Evolutionary conservation across 176 grass and related monocot species (phyloP).

Genomic region (Raddia distichophylla): DNA sequence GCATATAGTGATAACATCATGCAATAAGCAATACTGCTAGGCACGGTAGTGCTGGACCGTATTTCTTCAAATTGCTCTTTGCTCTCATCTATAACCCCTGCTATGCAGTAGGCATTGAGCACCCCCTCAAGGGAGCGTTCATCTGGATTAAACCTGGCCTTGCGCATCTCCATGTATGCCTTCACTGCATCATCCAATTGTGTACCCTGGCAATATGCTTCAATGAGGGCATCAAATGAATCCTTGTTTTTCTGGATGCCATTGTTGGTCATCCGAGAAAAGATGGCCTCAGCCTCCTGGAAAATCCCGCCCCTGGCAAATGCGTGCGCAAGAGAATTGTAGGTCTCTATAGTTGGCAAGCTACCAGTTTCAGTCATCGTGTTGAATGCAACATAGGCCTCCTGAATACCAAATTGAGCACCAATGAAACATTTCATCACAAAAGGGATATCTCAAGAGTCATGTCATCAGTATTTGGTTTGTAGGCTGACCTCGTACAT

Average conservation of each 20-base stretch:
- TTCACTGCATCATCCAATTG: slow-evolving; percentile 81
- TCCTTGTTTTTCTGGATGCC: slow-evolving; percentile 78
- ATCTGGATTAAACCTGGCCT: slow-evolving; percentile 80
- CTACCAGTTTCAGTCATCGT: slow-evolving; percentile 92
- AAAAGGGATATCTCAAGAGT: slow-evolving; percentile 14
- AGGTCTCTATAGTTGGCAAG: slow-evolving; percentile 72
- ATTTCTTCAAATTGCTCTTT: slow-evolving; percentile 97
- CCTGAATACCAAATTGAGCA: slow-evolving; percentile 51
- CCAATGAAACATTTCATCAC: slow-evolving; percentile 25
- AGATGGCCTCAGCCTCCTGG: slow-evolving; percentile 70
- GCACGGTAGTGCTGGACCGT: slow-evolving; percentile 47
- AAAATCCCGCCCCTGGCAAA: slow-evolving; percentile 88
- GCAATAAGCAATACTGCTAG: slow-evolving; percentile 80
- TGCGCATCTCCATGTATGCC: slow-evolving; percentile 89
- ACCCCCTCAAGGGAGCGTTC: slow-evolving; percentile 86
- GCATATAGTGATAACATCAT: slow-evolving; percentile 92
- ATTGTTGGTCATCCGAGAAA: slow-evolving; percentile 75
- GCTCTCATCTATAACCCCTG: slow-evolving; percentile 82
- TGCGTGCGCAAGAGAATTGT: slow-evolving; percentile 71
- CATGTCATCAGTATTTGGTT: slow-evolving; percentile 3
- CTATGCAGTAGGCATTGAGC: slow-evolving; percentile 85
- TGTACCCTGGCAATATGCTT: slow-evolving; percentile 82
- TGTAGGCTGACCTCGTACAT: slow-evolving; percentile 72
- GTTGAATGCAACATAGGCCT: slow-evolving; percentile 96
- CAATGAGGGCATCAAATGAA: slow-evolving; percentile 80